Evolutionary conservation across 1,284 basidiomycete genomes (phyloP).

Genomic region (Gomphus bonarii): DNA sequence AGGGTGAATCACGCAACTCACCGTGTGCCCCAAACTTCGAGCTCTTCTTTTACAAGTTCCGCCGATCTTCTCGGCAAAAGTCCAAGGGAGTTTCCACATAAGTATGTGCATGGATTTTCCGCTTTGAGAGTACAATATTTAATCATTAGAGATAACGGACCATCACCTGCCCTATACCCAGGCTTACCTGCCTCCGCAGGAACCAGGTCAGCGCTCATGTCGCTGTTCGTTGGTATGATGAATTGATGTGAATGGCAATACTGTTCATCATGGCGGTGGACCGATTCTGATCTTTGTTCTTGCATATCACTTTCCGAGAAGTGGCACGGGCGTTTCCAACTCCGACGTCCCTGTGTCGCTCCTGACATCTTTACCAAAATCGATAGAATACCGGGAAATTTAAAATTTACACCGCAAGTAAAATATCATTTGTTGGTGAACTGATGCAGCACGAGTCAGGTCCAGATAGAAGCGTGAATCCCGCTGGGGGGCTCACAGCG

Average conservation of each 20-base stretch:
- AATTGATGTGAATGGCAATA: slow-evolving; percentile 35
- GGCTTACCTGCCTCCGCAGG: slow-evolving; percentile 28
- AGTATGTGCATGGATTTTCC: slow-evolving; percentile 64
- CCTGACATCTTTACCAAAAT: background rate
- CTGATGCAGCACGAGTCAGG: background rate
- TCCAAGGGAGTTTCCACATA: slow-evolving; percentile 96
- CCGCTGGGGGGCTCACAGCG: background rate
- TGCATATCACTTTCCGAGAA: background rate
- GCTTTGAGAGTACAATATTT: slow-evolving; percentile 20
- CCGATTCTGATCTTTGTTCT: background rate
- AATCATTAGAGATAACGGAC: background rate
- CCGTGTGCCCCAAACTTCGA: slow-evolving; percentile 82
- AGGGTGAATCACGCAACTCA: slow-evolving; percentile 25
- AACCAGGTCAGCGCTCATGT: slow-evolving; percentile 38
- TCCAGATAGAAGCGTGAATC: background rate
- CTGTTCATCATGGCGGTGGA: background rate
- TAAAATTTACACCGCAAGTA: background rate
- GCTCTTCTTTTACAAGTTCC: slow-evolving; percentile 71
- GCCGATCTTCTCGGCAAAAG: slow-evolving; percentile 68
- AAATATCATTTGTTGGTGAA: background rate
- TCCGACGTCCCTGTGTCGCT: background rate
- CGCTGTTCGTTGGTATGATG: slow-evolving; percentile 47
- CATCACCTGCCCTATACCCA: slow-evolving; percentile 15
- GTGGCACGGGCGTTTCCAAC: background rate
- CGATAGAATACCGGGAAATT: background rate